A percentile compares a stretch with the other conserved stretches of the same genome.
Conservation (phyloP, 805 yeast species). For the Cyberlindnera xylosilytica region DNA sequence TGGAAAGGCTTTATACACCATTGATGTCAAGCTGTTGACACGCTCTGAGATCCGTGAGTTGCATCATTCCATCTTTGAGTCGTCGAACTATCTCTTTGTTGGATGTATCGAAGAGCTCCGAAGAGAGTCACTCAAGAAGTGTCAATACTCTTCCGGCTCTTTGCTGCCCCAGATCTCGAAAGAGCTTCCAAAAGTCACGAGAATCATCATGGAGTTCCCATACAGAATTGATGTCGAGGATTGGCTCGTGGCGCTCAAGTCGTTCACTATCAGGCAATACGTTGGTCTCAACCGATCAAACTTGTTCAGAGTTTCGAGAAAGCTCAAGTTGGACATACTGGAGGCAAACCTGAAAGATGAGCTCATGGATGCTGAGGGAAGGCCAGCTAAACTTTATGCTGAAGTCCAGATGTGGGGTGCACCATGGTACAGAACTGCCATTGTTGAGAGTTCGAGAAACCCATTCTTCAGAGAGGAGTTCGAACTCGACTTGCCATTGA, state of each 20-base stretch:
- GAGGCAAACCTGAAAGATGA: slow-evolving; percentile 55
- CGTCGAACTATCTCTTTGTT: slow-evolving; percentile 54
- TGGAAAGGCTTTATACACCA: slow-evolving; percentile 56
- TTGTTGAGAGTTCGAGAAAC: slow-evolving; percentile 43
- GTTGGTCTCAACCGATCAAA: slow-evolving; percentile 30
- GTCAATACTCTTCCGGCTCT: slow-evolving; percentile 8
- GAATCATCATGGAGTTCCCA: slow-evolving; percentile 61
- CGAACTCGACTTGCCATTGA: slow-evolving; percentile 51
- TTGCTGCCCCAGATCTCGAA: slow-evolving; percentile 28
- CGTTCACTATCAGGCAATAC: slow-evolving; percentile 59
- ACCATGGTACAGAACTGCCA: slow-evolving; percentile 77
- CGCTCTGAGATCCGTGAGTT: slow-evolving; percentile 61
- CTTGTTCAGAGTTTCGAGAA: slow-evolving; percentile 49
- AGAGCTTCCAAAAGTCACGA: slow-evolving; percentile 24
- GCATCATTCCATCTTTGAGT: slow-evolving; percentile 60
- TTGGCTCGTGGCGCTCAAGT: slow-evolving; percentile 67
- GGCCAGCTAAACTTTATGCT: slow-evolving; percentile 45
- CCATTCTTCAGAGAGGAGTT: slow-evolving; percentile 89
- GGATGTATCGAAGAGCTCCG: slow-evolving; percentile 58
- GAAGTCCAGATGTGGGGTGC: slow-evolving; percentile 72
- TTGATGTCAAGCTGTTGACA: slow-evolving; percentile 50
- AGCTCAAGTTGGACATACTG: slow-evolving; percentile 52
- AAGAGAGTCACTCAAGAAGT: slow-evolving; percentile 19
- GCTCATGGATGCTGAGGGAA: not conserved
- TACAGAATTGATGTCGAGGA: slow-evolving; percentile 69